A percentile compares a stretch with the other conserved stretches of the same genome.
Conservation (phyloP, 1,284 basidiomycete species). For the Pyrrhoderma lamaoense region DNA sequence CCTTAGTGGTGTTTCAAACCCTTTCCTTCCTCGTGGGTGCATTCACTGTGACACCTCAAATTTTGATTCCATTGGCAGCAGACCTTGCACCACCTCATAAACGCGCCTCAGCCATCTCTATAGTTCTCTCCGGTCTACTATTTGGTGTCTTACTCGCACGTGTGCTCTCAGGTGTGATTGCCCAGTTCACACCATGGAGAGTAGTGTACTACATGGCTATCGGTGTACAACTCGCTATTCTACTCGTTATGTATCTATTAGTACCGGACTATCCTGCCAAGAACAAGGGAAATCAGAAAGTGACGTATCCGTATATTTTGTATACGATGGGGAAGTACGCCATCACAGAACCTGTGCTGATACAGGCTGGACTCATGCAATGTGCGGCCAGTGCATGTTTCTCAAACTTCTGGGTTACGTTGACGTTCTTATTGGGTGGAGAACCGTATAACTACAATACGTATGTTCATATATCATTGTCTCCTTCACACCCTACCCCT, state of each 20-base stretch:
- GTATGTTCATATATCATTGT: slow-evolving; percentile 30
- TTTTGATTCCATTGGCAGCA: slow-evolving; percentile 57
- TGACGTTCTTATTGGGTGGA: slow-evolving; percentile 65
- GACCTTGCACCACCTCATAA: slow-evolving; percentile 58
- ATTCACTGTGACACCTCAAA: slow-evolving; percentile 48
- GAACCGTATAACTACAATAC: slow-evolving; percentile 60
- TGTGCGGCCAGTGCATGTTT: slow-evolving; percentile 52
- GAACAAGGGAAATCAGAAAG: slow-evolving; percentile 25
- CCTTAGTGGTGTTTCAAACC: slow-evolving; percentile 44
- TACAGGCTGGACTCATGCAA: slow-evolving; percentile 55
- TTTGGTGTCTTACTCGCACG: slow-evolving; percentile 66
- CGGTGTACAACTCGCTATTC: slow-evolving; percentile 46
- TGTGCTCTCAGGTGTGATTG: slow-evolving; percentile 60
- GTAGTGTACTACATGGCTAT: slow-evolving; percentile 63
- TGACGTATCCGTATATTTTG: slow-evolving; percentile 56
- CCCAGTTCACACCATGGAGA: slow-evolving; percentile 49
- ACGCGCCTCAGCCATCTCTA: slow-evolving; percentile 56
- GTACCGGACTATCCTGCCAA: slow-evolving; percentile 70
- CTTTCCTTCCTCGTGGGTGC: slow-evolving; percentile 52
- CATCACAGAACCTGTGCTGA: slow-evolving; percentile 59
- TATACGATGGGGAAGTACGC: slow-evolving; percentile 63
- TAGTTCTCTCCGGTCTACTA: slow-evolving; percentile 61
- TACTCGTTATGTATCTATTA: slow-evolving; percentile 45
- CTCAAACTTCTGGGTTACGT: slow-evolving; percentile 60
- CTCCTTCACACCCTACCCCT: too few relatives aligned